Conservation (phyloP, 2,329 filamentous ascomycete genomes). For the Trichoderma lentiforme region DNA sequence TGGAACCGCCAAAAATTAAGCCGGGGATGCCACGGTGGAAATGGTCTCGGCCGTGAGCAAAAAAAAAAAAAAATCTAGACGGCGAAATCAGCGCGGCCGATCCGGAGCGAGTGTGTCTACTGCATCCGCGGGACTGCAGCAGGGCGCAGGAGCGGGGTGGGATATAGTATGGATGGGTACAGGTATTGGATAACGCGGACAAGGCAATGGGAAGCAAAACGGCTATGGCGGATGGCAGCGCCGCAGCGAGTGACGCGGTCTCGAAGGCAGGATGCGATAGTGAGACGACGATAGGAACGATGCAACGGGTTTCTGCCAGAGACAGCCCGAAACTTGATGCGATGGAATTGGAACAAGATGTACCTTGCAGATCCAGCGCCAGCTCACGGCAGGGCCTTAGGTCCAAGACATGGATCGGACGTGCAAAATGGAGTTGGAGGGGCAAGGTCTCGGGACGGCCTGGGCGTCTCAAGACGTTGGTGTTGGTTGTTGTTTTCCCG, state of each 20-base stretch:
- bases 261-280: neutral
- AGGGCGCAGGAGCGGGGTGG: constrained; percentile 14
- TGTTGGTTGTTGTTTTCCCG: neutral
- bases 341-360: constrained; percentile 20
- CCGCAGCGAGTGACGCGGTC: neutral
- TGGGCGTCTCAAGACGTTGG: constrained; percentile 8
- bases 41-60: neutral
- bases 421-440: neutral
- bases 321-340: neutral
- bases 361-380: constrained; percentile 25
- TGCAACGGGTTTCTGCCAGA: neutral
- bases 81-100: constrained; percentile 15
- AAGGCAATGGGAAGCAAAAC: neutral
- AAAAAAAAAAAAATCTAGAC: constrained; percentile 6
- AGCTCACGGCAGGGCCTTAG: neutral
- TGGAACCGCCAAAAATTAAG: neutral
- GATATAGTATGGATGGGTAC: neutral
- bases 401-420: constrained; percentile 16
- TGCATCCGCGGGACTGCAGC: constrained; percentile 14
- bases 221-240: neutral
- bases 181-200: neutral
- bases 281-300: neutral
- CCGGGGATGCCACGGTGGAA: constrained; percentile 22
- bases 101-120: constrained; percentile 6
- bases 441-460: constrained; percentile 13